These are phyloP conservation scores for Russula sp. DNA, from an alignment of 768 basidiomycete genomes.

Conservation along the genomic window DNA sequence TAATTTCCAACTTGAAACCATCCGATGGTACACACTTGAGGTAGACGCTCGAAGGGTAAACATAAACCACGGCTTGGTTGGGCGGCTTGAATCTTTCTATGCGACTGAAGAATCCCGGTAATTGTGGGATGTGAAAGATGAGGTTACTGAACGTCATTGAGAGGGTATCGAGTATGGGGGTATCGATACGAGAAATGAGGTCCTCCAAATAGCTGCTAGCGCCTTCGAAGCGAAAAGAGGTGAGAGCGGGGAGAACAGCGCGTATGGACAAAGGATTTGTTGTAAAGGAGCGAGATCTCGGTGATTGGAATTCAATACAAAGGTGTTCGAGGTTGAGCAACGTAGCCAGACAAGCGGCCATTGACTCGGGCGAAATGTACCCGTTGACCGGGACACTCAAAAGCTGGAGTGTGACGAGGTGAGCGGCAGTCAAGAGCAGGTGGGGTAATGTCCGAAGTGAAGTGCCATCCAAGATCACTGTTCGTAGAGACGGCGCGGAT, in stretches of 20 bases:
- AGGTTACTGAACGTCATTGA: background rate
- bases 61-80: background rate
- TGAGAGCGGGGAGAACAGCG: background rate
- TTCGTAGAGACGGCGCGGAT: background rate
- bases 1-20: background rate
- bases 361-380: background rate
- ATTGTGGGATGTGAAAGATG: background rate
- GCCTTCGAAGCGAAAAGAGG: background rate
- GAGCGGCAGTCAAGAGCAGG: background rate
- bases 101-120: background rate
- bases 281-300: too few species aligned
- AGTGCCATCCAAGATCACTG: background rate
- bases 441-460: background rate
- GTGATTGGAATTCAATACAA: background rate
- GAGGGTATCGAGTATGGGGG: background rate
- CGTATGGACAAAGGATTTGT: background rate
- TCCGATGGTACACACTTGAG: background rate
- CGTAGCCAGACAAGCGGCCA: background rate
- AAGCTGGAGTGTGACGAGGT: background rate
- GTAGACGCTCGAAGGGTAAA: background rate
- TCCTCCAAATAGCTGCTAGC: background rate
- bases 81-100: background rate
- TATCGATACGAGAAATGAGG: background rate
- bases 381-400: background rate
- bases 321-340: background rate